Conservation (phyloP, 2,329 filamentous ascomycete genomes). For the Triangularia setosa region DNA sequence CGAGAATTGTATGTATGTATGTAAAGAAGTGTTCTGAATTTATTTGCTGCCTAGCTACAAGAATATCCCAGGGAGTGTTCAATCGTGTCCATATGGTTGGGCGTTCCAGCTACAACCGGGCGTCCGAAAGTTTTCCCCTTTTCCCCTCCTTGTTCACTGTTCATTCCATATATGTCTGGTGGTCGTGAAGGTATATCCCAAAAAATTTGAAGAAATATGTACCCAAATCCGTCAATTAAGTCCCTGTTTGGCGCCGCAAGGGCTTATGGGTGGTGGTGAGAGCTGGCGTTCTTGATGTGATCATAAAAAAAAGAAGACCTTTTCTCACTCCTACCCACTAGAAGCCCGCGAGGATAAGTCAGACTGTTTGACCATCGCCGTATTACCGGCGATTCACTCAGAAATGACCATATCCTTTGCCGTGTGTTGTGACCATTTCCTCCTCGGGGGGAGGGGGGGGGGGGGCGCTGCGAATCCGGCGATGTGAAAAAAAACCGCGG, state of each 20-base stretch:
- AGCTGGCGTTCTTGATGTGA: not conserved
- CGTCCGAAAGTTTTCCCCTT: not conserved
- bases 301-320: not conserved
- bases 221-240: not conserved
- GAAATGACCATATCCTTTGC: not conserved
- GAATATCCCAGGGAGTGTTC: not conserved
- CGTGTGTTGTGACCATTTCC: not conserved
- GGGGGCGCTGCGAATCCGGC: not conserved
- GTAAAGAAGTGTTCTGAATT: not conserved
- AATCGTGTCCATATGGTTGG: not conserved
- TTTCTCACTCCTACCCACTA: not conserved
- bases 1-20: not conserved
- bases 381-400: not conserved
- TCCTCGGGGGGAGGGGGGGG: too few species aligned
- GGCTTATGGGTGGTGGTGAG: not conserved
- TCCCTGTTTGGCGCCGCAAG: not conserved
- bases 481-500: not conserved
- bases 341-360: not conserved
- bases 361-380: not conserved
- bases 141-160: not conserved
- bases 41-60: not conserved
- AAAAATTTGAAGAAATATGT: not conserved
- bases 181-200: not conserved
- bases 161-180: not conserved
- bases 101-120: not conserved